Percentiles rank a stretch among this genome's conserved stretches.
Conservation (phyloP, 2,329 filamentous ascomycete genomes). For the Phaeomoniella chlamydospora region DNA sequence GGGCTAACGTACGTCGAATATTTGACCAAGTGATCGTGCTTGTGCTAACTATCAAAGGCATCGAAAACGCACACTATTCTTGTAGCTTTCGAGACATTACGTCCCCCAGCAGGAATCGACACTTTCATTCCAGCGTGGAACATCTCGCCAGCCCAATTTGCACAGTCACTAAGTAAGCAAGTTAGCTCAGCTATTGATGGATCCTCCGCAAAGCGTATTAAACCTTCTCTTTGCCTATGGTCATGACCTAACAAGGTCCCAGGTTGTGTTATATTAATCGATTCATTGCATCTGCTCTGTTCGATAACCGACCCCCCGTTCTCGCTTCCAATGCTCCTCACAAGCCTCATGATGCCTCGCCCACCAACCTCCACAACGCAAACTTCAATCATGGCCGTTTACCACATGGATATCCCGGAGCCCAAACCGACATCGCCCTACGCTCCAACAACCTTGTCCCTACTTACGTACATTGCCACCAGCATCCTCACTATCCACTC, state of each 20-base stretch:
- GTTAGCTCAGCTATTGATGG: not conserved
- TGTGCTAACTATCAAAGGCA: conserved; percentile 3
- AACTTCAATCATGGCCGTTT: conserved; percentile 62
- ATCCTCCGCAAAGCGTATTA: conserved; percentile 1
- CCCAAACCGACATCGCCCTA: conserved; percentile 20
- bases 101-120: conserved; percentile 49
- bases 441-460: conserved; percentile 53
- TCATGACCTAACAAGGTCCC: conserved; percentile 3
- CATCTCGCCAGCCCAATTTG: not conserved
- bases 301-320: conserved; percentile 26
- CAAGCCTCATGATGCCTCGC: conserved; percentile 47
- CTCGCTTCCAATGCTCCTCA: conserved; percentile 54
- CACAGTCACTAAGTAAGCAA: not conserved
- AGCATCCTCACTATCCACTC: conserved; percentile 62
- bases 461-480: conserved; percentile 77
- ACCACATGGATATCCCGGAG: conserved; percentile 67
- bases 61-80: conserved; percentile 24
- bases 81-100: conserved; percentile 62
- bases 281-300: conserved; percentile 58
- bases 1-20: conserved; percentile 48
- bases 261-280: conserved; percentile 66
- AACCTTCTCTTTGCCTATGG: conserved; percentile 3
- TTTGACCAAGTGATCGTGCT: no score
- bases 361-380: conserved; percentile 16
- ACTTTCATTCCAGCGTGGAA: conserved; percentile 50